Conservation (phyloP, 148 eudicot genomes). For the Rhododendron vialii region DNA sequence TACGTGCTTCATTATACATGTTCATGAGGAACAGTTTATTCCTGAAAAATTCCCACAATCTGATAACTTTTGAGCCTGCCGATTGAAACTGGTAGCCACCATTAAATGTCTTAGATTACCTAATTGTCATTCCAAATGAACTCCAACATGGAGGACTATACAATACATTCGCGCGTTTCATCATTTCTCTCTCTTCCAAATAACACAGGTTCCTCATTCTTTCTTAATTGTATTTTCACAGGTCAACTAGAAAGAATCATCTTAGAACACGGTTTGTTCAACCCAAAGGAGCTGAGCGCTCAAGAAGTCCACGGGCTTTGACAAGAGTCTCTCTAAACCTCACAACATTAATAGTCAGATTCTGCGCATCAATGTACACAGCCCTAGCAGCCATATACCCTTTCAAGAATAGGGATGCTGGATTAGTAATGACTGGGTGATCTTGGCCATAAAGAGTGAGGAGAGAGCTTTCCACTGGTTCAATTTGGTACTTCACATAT, state of each 20-base stretch:
- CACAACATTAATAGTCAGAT: slow-evolving; percentile 34
- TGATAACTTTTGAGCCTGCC: background rate
- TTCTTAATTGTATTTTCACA: background rate
- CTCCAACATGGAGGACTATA: background rate
- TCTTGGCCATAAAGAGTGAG: slow-evolving; percentile 32
- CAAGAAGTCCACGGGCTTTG: slow-evolving; percentile 41
- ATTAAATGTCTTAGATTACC: background rate
- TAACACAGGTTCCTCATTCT: background rate
- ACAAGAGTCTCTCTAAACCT: slow-evolving; percentile 42
- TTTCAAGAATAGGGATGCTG: slow-evolving; percentile 17
- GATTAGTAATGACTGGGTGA: slow-evolving; percentile 41
- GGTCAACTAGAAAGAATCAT: background rate
- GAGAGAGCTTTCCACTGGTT: slow-evolving; percentile 49
- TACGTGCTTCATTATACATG: background rate
- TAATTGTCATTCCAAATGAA: background rate
- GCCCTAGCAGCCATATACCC: slow-evolving; percentile 26
- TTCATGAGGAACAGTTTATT: background rate
- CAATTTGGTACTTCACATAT: slow-evolving; percentile 42
- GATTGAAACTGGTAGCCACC: background rate
- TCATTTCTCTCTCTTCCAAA: background rate
- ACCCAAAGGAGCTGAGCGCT: background rate
- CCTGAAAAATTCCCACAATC: background rate
- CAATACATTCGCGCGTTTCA: background rate
- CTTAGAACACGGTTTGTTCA: background rate
- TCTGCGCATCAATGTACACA: slow-evolving; percentile 46